Evolutionary conservation across 2,329 filamentous ascomycete genomes (phyloP).

Genomic region (Colletotrichum simmondsii): DNA sequence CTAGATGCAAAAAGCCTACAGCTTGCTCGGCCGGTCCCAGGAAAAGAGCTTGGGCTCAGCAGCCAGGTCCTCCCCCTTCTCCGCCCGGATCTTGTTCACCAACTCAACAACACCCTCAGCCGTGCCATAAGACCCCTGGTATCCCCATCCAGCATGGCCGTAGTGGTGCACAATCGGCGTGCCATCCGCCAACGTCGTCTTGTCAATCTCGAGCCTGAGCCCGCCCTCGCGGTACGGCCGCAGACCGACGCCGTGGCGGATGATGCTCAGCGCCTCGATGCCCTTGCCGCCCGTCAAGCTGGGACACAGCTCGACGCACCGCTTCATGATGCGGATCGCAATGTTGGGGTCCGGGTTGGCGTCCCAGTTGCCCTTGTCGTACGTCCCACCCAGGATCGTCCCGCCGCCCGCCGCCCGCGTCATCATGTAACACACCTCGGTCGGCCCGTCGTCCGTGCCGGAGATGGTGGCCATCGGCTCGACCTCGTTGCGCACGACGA

Average conservation of each 20-base stretch:
- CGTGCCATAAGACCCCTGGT: constrained; percentile 76
- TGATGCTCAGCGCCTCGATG: constrained; percentile 77
- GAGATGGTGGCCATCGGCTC: constrained; percentile 76
- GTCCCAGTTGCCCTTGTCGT: constrained; percentile 84
- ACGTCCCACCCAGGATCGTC: constrained; percentile 87
- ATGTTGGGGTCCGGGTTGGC: constrained; percentile 80
- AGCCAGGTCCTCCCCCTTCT: constrained; percentile 41
- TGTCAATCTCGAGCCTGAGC: constrained; percentile 79
- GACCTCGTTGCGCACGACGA: constrained; percentile 83
- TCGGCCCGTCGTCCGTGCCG: constrained; percentile 77
- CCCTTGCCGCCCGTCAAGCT: constrained; percentile 73
- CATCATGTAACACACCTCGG: constrained; percentile 86
- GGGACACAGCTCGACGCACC: constrained; percentile 74
- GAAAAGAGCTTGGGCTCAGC: constrained; percentile 45
- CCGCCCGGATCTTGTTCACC: constrained; percentile 67
- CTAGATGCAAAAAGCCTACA: not conserved
- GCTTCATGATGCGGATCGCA: constrained; percentile 86
- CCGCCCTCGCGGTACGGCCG: constrained; percentile 80
- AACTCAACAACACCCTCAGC: constrained; percentile 73
- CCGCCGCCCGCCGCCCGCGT: constrained; percentile 82
- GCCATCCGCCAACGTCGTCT: constrained; percentile 63
- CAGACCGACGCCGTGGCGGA: constrained; percentile 85
- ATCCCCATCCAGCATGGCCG: constrained; percentile 84
- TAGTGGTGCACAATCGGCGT: constrained; percentile 83
- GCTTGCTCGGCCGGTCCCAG: constrained; percentile 33